phyloP scores from a whole-genome alignment of 108 stramenopile species.

The Nitzschia sp. region DNA sequence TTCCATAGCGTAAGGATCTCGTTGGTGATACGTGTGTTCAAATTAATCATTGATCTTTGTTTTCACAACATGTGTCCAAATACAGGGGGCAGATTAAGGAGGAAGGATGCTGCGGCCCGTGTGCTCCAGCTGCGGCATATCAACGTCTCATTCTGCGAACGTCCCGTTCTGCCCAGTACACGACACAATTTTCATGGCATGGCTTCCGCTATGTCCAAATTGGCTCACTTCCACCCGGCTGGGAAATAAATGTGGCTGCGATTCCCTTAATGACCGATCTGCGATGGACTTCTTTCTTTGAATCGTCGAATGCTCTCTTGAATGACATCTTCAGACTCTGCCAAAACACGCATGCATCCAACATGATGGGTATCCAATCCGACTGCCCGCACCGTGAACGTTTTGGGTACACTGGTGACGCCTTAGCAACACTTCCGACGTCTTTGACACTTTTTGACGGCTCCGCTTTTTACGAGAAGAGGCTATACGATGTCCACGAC shows the following conservation, averaged over 20 bases:
- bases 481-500: constrained; percentile 44
- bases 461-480: constrained; percentile 54
- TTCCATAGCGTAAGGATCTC: constrained; percentile 7
- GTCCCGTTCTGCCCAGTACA: not conserved
- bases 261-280: constrained; percentile 1
- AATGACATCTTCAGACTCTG: constrained; percentile 1
- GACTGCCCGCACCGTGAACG: constrained; percentile 70
- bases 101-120: not conserved
- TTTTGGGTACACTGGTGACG: constrained; percentile 57
- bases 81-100: not conserved
- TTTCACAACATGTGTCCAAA: not conserved
- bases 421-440: constrained; percentile 34
- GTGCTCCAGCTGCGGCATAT: not conserved
- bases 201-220: constrained; percentile 18
- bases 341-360: constrained; percentile 17
- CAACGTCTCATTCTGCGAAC: not conserved
- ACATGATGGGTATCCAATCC: constrained; percentile 54
- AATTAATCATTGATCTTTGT: too few relatives aligned
- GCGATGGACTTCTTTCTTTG: not conserved
- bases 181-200: constrained; percentile 10
- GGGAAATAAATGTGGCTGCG: constrained; percentile 1
- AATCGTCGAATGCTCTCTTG: not conserved
- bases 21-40: too few relatives aligned
- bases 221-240: not conserved
- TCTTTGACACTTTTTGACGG: constrained; percentile 41